Percentiles rank a stretch among this genome's conserved stretches.
These are phyloP conservation scores for Obelidium mucronatum DNA, from an alignment of 192 early-diverging fungal genomes.

Conservation along the genomic window DNA sequence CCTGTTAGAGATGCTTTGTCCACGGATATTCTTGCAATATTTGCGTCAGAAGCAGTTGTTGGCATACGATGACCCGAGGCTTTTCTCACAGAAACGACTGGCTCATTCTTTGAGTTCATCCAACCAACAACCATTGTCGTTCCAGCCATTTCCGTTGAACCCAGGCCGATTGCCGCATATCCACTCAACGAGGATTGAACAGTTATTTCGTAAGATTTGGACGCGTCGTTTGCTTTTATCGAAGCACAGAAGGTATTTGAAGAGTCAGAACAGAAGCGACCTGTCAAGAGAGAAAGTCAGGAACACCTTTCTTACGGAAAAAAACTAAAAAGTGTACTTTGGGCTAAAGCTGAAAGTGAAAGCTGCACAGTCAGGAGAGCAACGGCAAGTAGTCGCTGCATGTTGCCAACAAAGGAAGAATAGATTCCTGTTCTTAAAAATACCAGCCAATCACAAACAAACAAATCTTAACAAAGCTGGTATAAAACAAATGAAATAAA, in stretches of 20 bases:
- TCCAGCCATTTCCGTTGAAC: background rate
- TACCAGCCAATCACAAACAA: no score
- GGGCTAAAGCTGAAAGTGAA: no score
- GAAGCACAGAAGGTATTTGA: background rate
- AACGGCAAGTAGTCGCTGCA: no score
- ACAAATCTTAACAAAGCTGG: no score
- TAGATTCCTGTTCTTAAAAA: no score
- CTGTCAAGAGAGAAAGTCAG: background rate
- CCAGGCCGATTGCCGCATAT: conserved; percentile 8
- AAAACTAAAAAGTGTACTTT: background rate
- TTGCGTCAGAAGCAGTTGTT: background rate
- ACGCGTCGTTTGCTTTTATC: background rate
- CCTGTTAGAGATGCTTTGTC: background rate
- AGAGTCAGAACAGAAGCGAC: background rate
- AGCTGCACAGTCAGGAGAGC: no score
- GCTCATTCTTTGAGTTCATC: background rate
- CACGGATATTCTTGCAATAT: background rate
- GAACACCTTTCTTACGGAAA: background rate
- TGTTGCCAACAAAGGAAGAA: no score
- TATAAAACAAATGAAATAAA: no score
- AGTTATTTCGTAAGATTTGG: background rate
- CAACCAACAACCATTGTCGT: conserved; percentile 5
- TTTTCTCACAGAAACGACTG: background rate
- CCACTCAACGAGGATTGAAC: background rate
- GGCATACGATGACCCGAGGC: background rate